These are phyloP conservation scores for Fraxinus cuspidata DNA, from an alignment of 257 asterid species.

Conservation along the genomic window DNA sequence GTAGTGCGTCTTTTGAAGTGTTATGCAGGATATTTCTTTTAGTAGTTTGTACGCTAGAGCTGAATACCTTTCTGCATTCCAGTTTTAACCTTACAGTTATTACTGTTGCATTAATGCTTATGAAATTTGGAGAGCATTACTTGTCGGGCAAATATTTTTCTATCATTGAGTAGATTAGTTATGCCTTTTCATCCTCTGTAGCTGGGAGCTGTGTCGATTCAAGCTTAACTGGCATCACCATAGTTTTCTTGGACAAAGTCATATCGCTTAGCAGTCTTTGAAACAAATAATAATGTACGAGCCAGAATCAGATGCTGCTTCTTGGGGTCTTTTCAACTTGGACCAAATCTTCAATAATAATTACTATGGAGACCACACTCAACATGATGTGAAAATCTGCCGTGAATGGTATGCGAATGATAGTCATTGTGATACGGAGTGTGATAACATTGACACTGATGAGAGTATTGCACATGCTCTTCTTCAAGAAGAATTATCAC, in stretches of 20 bases:
- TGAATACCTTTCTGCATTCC: background rate
- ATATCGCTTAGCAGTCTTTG: constrained; percentile 25
- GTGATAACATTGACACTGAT: constrained; percentile 46
- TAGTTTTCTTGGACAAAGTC: constrained; percentile 30
- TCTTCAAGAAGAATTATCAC: constrained; percentile 65
- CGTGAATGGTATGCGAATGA: constrained; percentile 64
- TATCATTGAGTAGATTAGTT: background rate
- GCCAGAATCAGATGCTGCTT: constrained; percentile 65
- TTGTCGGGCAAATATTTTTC: constrained; percentile 9
- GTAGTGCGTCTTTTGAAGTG: background rate
- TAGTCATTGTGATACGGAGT: constrained; percentile 33
- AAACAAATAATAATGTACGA: constrained; percentile 52
- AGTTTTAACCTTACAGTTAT: background rate
- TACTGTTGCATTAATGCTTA: background rate
- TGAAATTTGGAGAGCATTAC: constrained; percentile 14
- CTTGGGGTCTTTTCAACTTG: constrained; percentile 62
- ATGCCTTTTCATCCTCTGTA: constrained; percentile 15
- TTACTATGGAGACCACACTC: constrained; percentile 71
- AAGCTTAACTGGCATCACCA: constrained; percentile 13
- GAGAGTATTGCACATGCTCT: constrained; percentile 61
- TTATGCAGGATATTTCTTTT: background rate
- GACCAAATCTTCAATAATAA: constrained; percentile 68
- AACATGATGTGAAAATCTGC: constrained; percentile 65
- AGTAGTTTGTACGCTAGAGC: background rate
- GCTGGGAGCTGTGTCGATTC: constrained; percentile 19